These are phyloP conservation scores for Yamadazyma diddensiae DNA, from an alignment of 1,139 yeast species.

Conservation along the genomic window DNA sequence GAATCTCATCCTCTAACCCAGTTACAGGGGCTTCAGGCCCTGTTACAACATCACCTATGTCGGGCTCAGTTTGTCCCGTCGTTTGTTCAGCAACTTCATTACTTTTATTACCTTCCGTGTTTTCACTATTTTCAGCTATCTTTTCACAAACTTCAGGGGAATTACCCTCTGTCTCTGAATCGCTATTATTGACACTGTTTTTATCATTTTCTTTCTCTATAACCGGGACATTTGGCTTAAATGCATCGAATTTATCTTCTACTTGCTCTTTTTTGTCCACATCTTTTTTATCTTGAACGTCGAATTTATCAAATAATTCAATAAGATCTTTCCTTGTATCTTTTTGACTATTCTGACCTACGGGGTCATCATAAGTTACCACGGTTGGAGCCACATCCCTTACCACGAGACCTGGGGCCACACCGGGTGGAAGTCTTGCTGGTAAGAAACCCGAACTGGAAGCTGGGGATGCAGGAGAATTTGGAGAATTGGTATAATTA, in stretches of 20 bases:
- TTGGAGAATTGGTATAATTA: neutral
- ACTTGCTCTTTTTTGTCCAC: constrained; percentile 7
- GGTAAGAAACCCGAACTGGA: neutral
- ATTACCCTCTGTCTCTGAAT: too few species aligned
- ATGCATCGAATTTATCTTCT: constrained; percentile 14
- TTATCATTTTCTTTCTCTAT: neutral
- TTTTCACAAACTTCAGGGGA: too few species aligned
- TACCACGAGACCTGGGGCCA: constrained; percentile 10
- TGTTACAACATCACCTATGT: too few species aligned
- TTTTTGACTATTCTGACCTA: too few species aligned
- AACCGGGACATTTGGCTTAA: constrained; percentile 1
- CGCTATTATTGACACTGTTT: neutral
- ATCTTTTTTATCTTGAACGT: constrained; percentile 17
- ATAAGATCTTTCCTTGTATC: too few species aligned
- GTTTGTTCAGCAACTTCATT: too few species aligned
- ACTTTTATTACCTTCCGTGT: too few species aligned
- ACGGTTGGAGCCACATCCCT: constrained; percentile 26
- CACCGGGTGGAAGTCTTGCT: constrained; percentile 1
- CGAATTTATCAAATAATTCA: constrained; percentile 41
- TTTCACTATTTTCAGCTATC: too few species aligned
- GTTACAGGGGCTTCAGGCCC: too few species aligned
- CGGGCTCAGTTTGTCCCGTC: too few species aligned
- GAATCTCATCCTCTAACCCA: too few species aligned
- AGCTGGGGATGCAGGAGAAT: neutral
- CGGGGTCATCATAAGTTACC: constrained; percentile 19